These are phyloP conservation scores for Pseudogymnoascus sp. DNA, from an alignment of 2,329 filamentous ascomycete genomes.

Conservation along the genomic window DNA sequence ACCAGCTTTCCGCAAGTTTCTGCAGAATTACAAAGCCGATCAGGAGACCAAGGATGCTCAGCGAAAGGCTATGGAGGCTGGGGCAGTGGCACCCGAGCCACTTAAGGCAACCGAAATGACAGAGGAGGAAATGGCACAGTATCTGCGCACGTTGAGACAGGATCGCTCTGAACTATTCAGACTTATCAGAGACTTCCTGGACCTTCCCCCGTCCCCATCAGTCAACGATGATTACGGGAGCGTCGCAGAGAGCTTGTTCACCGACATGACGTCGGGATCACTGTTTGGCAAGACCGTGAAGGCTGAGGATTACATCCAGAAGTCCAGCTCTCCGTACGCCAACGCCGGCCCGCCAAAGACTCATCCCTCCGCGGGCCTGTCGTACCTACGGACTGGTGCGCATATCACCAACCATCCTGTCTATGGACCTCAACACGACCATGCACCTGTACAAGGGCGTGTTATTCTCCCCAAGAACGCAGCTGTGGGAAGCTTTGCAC, in stretches of 20 bases:
- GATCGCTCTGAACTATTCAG: conserved; percentile 46
- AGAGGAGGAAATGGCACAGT: conserved; percentile 45
- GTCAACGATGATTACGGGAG: neutral
- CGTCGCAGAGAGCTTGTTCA: conserved; percentile 6
- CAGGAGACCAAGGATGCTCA: conserved; percentile 36
- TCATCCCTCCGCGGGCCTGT: conserved; percentile 59
- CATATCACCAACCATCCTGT: conserved; percentile 53
- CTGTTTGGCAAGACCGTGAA: neutral
- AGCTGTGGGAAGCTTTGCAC: conserved; percentile 22
- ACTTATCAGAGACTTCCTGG: conserved; percentile 54
- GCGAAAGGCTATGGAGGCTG: conserved; percentile 35
- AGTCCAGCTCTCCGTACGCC: conserved; percentile 36
- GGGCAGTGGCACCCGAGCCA: conserved; percentile 24
- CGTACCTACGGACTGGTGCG: conserved; percentile 50
- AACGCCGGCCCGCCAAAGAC: conserved; percentile 49
- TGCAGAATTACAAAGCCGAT: conserved; percentile 44
- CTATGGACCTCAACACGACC: conserved; percentile 50
- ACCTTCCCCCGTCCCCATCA: conserved; percentile 38
- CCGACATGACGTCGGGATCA: neutral
- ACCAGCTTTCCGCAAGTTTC: conserved; percentile 46
- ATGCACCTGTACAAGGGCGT: conserved; percentile 49
- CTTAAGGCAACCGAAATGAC: conserved; percentile 37
- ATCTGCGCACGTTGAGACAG: conserved; percentile 46
- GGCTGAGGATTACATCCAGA: neutral
- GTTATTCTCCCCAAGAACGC: conserved; percentile 43